Evolutionary conservation across 768 basidiomycete genomes (phyloP).

Genomic region (Psilocybe tampanensis): DNA sequence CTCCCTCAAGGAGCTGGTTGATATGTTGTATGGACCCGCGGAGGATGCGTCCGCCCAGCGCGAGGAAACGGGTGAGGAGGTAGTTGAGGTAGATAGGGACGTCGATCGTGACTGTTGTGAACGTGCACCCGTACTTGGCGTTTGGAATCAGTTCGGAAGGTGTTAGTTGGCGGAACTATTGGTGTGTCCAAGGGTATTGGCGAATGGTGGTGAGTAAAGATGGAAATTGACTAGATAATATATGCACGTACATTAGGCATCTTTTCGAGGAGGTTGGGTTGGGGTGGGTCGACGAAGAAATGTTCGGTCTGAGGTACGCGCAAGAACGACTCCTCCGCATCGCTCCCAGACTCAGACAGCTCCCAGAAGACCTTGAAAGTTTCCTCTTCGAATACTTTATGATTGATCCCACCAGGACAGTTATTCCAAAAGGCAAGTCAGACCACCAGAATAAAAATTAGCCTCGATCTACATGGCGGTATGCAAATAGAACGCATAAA

Average conservation of each 20-base stretch:
- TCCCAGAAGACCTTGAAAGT: slow-evolving; percentile 80
- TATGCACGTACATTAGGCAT: slow-evolving; percentile 52
- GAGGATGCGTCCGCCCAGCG: slow-evolving; percentile 60
- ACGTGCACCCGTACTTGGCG: slow-evolving; percentile 50
- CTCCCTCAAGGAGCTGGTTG: slow-evolving; percentile 68
- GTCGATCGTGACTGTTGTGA: slow-evolving; percentile 74
- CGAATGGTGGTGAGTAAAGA: no score
- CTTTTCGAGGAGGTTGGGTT: slow-evolving; percentile 46
- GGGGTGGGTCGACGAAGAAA: slow-evolving; percentile 41
- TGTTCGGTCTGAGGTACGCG: slow-evolving; percentile 67
- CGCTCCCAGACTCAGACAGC: slow-evolving; percentile 60
- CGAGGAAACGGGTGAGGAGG: slow-evolving; percentile 64
- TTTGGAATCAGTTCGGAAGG: slow-evolving; percentile 35
- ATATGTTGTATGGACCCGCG: slow-evolving; percentile 70
- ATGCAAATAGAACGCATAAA: no score
- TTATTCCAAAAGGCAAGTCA: no score
- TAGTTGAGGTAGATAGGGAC: slow-evolving; percentile 71
- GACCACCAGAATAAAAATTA: no score
- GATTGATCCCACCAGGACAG: no score
- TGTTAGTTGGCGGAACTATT: slow-evolving; percentile 39
- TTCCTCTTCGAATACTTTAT: slow-evolving; percentile 63
- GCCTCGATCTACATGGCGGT: no score
- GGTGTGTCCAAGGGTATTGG: no score
- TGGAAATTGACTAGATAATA: no score
- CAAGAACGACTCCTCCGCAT: slow-evolving; percentile 63